phyloP scores from a whole-genome alignment of 768 basidiomycete genomes.

The Macrolepiota dolichaula region DNA sequence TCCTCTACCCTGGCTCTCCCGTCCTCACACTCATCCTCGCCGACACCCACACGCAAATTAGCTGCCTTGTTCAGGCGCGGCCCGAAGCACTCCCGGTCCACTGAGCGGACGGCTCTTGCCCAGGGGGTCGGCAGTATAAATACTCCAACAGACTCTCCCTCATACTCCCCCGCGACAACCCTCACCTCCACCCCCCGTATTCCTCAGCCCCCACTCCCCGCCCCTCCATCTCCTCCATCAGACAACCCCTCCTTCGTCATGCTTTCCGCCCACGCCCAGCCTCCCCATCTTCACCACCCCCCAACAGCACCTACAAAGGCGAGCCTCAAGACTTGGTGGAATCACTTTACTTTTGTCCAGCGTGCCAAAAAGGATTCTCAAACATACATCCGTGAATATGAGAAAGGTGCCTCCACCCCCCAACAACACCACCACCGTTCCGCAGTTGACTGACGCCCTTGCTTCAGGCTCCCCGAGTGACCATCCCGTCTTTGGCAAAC shows the following conservation, averaged over 20 bases:
- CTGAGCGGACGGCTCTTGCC: conserved; percentile 9
- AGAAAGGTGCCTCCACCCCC: conserved; percentile 5
- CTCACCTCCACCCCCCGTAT: neutral
- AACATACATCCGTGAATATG: conserved; percentile 2
- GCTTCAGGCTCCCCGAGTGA: conserved; percentile 13
- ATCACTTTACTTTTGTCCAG: conserved; percentile 66
- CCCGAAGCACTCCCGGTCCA: neutral
- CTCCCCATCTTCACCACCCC: conserved; percentile 9
- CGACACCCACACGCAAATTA: conserved; percentile 3
- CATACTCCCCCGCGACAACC: neutral
- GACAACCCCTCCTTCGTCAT: neutral
- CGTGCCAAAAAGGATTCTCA: conserved; percentile 55
- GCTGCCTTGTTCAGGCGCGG: conserved; percentile 3
- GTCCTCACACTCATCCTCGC: neutral
- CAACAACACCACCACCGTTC: neutral
- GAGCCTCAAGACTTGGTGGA: conserved; percentile 80
- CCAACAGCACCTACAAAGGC: conserved; percentile 42
- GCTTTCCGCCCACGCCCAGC: conserved; percentile 15
- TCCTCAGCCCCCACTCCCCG: neutral
- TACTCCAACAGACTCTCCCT: neutral
- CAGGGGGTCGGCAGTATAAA: conserved; percentile 3
- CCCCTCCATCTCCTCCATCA: neutral
- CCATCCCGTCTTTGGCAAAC: conserved; percentile 73
- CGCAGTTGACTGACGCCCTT: neutral
- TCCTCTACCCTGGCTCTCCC: conserved; percentile 4